These are phyloP conservation scores for Geranomyces variabilis DNA, from an alignment of 192 early-diverging fungal species.

Conservation along the genomic window DNA sequence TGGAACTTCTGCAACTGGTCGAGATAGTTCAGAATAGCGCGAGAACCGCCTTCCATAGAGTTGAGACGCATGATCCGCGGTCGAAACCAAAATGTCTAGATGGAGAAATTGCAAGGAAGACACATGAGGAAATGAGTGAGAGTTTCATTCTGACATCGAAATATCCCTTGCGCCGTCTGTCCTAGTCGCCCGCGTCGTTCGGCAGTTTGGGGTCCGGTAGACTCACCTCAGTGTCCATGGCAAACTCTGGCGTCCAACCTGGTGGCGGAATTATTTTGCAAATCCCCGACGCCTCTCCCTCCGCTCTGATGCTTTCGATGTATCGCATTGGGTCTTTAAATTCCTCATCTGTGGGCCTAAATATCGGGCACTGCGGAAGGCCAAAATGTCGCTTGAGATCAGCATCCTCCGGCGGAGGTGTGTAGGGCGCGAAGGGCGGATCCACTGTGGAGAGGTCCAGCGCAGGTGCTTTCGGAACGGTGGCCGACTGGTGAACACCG, in stretches of 20 bases:
- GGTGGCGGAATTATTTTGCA: slow-evolving; percentile 92
- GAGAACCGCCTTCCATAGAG: slow-evolving; percentile 86
- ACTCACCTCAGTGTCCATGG: slow-evolving; percentile 75
- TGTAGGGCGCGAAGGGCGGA: slow-evolving; percentile 19
- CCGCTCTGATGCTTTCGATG: slow-evolving; percentile 76
- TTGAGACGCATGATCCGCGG: slow-evolving; percentile 91
- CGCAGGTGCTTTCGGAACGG: slow-evolving; percentile 30
- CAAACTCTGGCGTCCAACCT: slow-evolving; percentile 81
- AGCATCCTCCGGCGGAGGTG: background rate
- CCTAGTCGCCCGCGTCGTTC: too few relatives aligned
- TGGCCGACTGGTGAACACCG: background rate
- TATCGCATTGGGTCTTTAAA: slow-evolving; percentile 83
- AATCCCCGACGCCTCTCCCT: slow-evolving; percentile 81
- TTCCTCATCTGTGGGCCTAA: slow-evolving; percentile 79
- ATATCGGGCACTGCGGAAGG: slow-evolving; percentile 73
- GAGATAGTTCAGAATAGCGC: slow-evolving; percentile 85
- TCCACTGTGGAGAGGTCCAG: slow-evolving; percentile 28
- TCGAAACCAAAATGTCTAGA: slow-evolving; percentile 81
- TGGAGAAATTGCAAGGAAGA: background rate
- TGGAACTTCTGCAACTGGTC: slow-evolving; percentile 93
- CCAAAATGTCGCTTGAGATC: slow-evolving; percentile 57
- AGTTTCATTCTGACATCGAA: too few relatives aligned
- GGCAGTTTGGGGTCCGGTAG: too few relatives aligned
- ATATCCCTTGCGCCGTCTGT: too few relatives aligned
- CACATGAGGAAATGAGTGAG: background rate